Base-by-base conservation (phyloP, 192 early-diverging fungal genomes). In the Borealophlyctis nickersoniae region DNA sequence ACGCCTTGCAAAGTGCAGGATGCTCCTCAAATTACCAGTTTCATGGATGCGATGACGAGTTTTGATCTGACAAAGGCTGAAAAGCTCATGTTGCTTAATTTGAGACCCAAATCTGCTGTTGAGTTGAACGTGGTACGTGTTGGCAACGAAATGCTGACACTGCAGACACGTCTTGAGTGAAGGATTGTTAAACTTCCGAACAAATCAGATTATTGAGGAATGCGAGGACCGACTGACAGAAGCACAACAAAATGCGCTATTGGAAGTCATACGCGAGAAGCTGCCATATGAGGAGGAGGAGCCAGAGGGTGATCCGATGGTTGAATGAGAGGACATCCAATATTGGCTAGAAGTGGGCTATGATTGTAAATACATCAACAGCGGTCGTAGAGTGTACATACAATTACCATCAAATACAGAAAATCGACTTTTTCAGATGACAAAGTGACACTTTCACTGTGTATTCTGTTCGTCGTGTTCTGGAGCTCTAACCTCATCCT, bases 131-230 rank as follows among this genome's bases (percentile, higher is more conserved):
- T 86, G 66, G 87, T 87, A 78, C 69, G 65, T 49, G 35, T 28
- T 49, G 28, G 50, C 28, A 35, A 34, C 29, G 22, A 2, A 31
- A 2, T 48, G 24, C 32, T 36, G 27, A 0, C 0, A 27, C 14
- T 14, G 7, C 1, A 55, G 30, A 14, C 24, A 14, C 63, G 9
- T 3, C n/a, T 26, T 1, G 49, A 24, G 27, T 62, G 24, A 60
- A 24, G 53, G 2, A 16, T 33, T 33, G 61, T 49, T 53, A 39
- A n/a, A n/a, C n/a, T n/a, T n/a, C n/a, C n/a, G n/a, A n/a, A n/a
- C n/a, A n/a, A n/a, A n/a, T n/a, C 72, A 85, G 85, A 54, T 89
- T 7, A 82, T 89, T 55, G 90, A 91, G 64, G 87, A 89, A 61
- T 86, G 83, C 59, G 85, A 81, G 22, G 82, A 86, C 49, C 83